Conservation (phyloP, 1,284 basidiomycete species). For the Serendipita sp. region DNA sequence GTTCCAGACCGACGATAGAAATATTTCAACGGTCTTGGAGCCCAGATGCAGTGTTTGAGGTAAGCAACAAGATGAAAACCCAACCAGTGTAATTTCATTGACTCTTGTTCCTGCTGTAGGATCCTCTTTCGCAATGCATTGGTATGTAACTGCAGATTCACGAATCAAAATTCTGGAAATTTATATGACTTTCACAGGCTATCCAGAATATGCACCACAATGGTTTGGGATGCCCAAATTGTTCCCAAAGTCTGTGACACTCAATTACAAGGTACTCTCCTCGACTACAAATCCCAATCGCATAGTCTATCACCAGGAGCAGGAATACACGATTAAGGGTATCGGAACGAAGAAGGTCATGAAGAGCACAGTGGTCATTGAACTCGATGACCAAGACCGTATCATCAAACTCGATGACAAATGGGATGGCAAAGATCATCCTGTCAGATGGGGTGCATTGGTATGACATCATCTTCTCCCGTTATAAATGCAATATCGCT, state of each 20-base stretch:
- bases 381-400: constrained; percentile 47
- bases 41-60: constrained; percentile 46
- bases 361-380: constrained; percentile 46
- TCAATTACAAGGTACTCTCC: constrained; percentile 39
- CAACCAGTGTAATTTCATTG: not conserved
- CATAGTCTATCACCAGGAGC: constrained; percentile 45
- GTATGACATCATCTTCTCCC: constrained; percentile 3
- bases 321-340: constrained; percentile 42
- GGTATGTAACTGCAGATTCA: constrained; percentile 40
- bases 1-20: constrained; percentile 37
- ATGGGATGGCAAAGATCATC: constrained; percentile 45
- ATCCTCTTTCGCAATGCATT: constrained; percentile 35
- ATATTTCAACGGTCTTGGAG: constrained; percentile 47
- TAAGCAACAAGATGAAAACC: constrained; percentile 15
- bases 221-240: constrained; percentile 49
- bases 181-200: constrained; percentile 8
- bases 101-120: constrained; percentile 22
- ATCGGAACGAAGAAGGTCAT: constrained; percentile 38
- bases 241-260: constrained; percentile 35
- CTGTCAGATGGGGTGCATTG: constrained; percentile 31
- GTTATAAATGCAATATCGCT: not conserved
- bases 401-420: constrained; percentile 46
- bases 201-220: constrained; percentile 21
- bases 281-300: constrained; percentile 41
- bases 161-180: constrained; percentile 21